A percentile compares a stretch with the other conserved stretches of the same genome.
Evolutionary conservation across 1,139 yeast genomes (phyloP).

Genomic region (Kodamaea ohmeri): DNA sequence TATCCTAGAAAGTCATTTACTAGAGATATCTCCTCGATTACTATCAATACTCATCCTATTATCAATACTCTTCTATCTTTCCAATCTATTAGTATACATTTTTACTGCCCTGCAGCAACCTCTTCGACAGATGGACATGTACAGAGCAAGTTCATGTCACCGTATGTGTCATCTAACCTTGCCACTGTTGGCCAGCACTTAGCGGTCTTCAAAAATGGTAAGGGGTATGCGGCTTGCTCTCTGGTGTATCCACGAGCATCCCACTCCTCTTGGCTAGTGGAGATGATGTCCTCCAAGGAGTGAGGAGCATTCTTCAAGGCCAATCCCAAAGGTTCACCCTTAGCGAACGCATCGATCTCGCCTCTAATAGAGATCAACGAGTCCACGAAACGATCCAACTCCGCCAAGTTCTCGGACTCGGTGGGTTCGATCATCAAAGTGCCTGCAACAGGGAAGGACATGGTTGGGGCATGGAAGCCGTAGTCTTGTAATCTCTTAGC

Average conservation of each 20-base stretch:
- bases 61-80: not conserved
- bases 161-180: constrained; percentile 89
- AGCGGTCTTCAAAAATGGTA: constrained; percentile 63
- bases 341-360: constrained; percentile 77
- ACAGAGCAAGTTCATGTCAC: constrained; percentile 89
- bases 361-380: constrained; percentile 78
- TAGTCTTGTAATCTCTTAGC: constrained; percentile 97
- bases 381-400: constrained; percentile 86
- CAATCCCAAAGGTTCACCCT: constrained; percentile 63
- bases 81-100: not conserved
- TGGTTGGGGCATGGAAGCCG: constrained; percentile 98
- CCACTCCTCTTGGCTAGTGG: constrained; percentile 64
- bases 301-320: constrained; percentile 92
- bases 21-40: too few species aligned
- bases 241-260: constrained; percentile 80
- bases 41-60: not conserved
- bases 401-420: constrained; percentile 85
- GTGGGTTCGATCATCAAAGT: constrained; percentile 98
- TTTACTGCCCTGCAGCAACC: constrained; percentile 32
- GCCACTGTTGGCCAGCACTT: constrained; percentile 97
- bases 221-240: constrained; percentile 91
- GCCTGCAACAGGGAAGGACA: constrained; percentile 98
- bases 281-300: constrained; percentile 72
- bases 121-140: constrained; percentile 87
- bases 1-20: too few species aligned